Evolutionary conservation across 2,329 filamentous ascomycete species (phyloP), one percentile per base, ranked within the genome.

Genomic region (Neopestalotiopsis clavispora): DNA sequence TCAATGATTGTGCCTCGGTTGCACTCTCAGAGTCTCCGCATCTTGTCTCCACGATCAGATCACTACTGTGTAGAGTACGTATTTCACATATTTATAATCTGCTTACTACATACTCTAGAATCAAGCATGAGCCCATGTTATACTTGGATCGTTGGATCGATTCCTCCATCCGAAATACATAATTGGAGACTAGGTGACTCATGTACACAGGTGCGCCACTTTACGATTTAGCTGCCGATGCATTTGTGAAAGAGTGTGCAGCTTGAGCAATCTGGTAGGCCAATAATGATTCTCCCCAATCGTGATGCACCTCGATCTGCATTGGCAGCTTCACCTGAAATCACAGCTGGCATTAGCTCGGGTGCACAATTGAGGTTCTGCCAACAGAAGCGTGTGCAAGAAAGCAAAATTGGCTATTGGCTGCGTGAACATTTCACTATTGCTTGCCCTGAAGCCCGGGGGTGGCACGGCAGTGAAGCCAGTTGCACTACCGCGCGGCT

Each of bases 281-380:
- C n/a, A 52, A 23, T 23, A 7, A 52, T n/a, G 17, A 17, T 9
- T 6, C 9, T n/a, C 14, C 23, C n/a, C 12, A 17, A 30, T 28
- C 30, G n/a, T n/a, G 20, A 57, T 38, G 40, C 20, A 32, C n/a
- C 28, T 30, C 52, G 34, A 57, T 42, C 9, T 66, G 61, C 61
- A 64, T 66, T 34, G 23, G n/a, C 6, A 58, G 63, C 63, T 66
- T 66, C 63, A 66, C 45, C 63, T 66, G 63, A 56, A 57, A 66
- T 66, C 49, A 34, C n/a, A 52, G 42, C 34, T 66, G 63, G 42
- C 28, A 66, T 40, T 14, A 65, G 34, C 38, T 49, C 23, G 38
- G 17, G 17, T 52, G 45, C n/a, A 65, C 42, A n/a, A 34, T 10
- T 38, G 17, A 52, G 40, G 12, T 23, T 28, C 62, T 34, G 20